Evolutionary conservation across 2,329 filamentous ascomycete genomes (phyloP), one percentile per base, ranked within the genome.

Genomic region (Ophiostoma himal-ulmi): DNA sequence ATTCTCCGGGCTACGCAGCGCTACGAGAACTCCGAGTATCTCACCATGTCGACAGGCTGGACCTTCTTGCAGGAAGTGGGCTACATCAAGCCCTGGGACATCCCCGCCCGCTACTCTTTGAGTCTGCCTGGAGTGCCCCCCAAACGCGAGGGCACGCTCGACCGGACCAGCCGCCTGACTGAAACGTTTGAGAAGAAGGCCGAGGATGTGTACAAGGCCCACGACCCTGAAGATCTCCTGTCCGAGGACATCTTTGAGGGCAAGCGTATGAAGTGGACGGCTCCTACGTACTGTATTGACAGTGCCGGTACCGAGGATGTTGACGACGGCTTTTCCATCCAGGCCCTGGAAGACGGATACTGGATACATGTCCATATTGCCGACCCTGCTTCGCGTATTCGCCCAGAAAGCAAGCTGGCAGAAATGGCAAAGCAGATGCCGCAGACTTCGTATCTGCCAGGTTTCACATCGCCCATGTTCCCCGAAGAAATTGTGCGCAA

Each of bases 301-400:
- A 83, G 85, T 37, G 82, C 83, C 26, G 80, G 79, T 48, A 90
- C 92, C 0, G 81, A 84, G 37, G 88, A 94, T 74, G 90, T 95
- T 71, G 92, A 96, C 74, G 92, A 96, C 76, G 92, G 89, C 1
- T 80, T 96, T 10, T 94, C 91, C 0, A 76, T 95, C 8, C 89
- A 93, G 76, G 77, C 79, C 65, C 85, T 89, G 0, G 39, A 30
- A 26, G 79, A 82, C 4, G 80, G 78, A 22, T 77, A 82, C 68
- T 95, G 92, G 92, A 81, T 94, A 39, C 91, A 93, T 76, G 80
- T 93, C 41, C 92, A 95, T 77, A 85, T 91, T 60, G 92, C 92
- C 17, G 92, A 95, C 75, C 91, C 91, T 10, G 89, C 90, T 2
- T 91, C 92, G 5, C 86, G 86, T 71, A 87, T 95, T 73, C 75